phyloP scores from a whole-genome alignment of 441 rosid genomes.

The Adansonia madagascariensis region DNA sequence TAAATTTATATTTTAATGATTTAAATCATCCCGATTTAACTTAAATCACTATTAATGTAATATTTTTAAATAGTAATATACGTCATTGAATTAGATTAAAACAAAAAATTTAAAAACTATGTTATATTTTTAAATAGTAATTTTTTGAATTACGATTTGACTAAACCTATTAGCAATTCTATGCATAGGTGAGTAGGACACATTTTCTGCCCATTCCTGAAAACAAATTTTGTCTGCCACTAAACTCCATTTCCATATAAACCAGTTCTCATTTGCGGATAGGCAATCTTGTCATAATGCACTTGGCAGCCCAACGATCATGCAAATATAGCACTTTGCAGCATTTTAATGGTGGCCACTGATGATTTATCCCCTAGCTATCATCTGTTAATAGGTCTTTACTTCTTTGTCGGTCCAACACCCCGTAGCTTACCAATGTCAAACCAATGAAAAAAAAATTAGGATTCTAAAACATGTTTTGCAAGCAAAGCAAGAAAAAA shows the following conservation, averaged over 20 bases:
- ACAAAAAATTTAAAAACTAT: too few relatives aligned
- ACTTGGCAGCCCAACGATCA: not conserved
- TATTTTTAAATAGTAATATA: too few relatives aligned
- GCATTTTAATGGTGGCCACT: not conserved
- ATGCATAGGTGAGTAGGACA: not conserved
- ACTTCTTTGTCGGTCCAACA: not conserved
- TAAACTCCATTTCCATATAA: too few relatives aligned
- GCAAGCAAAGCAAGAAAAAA: not conserved
- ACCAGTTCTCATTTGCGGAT: not conserved
- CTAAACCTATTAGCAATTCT: too few relatives aligned
- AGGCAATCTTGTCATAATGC: constrained; percentile 12
- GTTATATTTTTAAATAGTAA: too few relatives aligned
- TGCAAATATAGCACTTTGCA: not conserved
- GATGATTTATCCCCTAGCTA: not conserved
- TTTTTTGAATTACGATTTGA: too few relatives aligned
- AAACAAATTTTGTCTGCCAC: not conserved
- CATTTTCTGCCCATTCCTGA: not conserved
- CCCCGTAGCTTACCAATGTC: constrained; percentile 3
- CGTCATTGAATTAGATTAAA: too few relatives aligned
- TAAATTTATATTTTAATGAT: too few relatives aligned
- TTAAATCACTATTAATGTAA: too few relatives aligned
- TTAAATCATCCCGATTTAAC: too few relatives aligned
- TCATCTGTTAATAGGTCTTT: not conserved
- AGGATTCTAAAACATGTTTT: not conserved
- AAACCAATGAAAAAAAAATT: not conserved